A percentile compares a stretch with the other conserved stretches of the same genome.
Conservation (phyloP, 2,329 filamentous ascomycete genomes). For the Stylonectria norvegica region DNA sequence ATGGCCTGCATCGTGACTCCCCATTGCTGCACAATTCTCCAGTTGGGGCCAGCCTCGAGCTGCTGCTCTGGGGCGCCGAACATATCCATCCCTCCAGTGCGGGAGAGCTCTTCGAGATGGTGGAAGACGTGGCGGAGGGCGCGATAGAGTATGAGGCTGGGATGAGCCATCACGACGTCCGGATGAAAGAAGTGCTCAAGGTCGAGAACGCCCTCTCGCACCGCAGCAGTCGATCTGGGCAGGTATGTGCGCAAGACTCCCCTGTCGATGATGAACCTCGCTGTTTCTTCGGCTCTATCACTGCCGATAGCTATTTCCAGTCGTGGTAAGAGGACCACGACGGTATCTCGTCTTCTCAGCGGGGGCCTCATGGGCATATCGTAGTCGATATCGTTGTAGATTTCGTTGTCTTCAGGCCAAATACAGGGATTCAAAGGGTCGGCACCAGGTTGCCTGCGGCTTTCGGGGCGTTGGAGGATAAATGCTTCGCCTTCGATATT, state of each 20-base stretch:
- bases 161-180: slow-evolving; percentile 2
- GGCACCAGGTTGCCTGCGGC: no score
- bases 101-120: slow-evolving; percentile 13
- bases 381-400: no score
- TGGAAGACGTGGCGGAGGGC: slow-evolving; percentile 19
- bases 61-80: slow-evolving; percentile 12
- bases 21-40: slow-evolving; percentile 11
- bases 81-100: slow-evolving; percentile 14
- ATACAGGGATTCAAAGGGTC: no score
- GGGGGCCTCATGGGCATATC: no score
- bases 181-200: slow-evolving; percentile 12
- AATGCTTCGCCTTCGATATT: no score
- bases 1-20: slow-evolving; percentile 17
- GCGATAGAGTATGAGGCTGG: slow-evolving; percentile 6
- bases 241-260: slow-evolving; percentile 9
- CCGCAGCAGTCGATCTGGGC: slow-evolving; percentile 12
- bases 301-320: not conserved
- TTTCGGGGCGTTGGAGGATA: no score
- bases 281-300: not conserved
- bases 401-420: no score
- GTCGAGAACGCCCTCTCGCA: slow-evolving; percentile 12
- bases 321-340: not conserved
- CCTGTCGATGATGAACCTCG: slow-evolving; percentile 11
- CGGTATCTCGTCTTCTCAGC: not conserved
- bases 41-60: slow-evolving; percentile 6